Evolutionary conservation across 2,329 filamentous ascomycete species (phyloP).

Genomic region (Calonectria naviculata): DNA sequence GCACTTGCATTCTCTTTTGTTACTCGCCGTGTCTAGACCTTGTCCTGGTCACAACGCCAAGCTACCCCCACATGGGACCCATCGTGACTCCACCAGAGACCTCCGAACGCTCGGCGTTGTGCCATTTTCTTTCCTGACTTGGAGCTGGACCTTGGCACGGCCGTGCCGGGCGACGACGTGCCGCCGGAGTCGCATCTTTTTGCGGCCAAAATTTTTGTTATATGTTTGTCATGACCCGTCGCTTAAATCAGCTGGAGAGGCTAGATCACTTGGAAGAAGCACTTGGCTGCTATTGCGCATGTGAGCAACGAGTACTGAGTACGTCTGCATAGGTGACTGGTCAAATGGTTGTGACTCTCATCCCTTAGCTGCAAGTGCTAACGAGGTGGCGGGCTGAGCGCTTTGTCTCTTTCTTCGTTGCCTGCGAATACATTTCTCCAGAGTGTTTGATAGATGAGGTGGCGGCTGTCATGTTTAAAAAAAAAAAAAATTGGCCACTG

Average conservation of each 20-base stretch:
- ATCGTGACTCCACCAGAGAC: slow-evolving; percentile 39
- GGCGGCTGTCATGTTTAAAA: slow-evolving; percentile 3
- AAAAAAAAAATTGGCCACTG: not conserved
- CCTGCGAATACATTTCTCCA: slow-evolving; percentile 5
- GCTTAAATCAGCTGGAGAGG: slow-evolving; percentile 9
- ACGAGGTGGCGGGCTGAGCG: slow-evolving; percentile 27
- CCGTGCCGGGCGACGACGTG: slow-evolving; percentile 21
- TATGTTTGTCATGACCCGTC: not conserved
- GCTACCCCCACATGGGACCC: slow-evolving; percentile 35
- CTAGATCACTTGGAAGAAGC: not conserved
- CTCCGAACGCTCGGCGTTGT: slow-evolving; percentile 35
- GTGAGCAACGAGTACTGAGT: not conserved
- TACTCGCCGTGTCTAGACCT: slow-evolving; percentile 37
- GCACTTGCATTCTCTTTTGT: slow-evolving; percentile 36
- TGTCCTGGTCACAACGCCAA: slow-evolving; percentile 35
- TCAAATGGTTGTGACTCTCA: slow-evolving; percentile 14
- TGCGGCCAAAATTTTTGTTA: slow-evolving; percentile 4
- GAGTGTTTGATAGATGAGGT: not conserved
- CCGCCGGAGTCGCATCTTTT: slow-evolving; percentile 14
- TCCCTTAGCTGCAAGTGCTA: slow-evolving; percentile 21
- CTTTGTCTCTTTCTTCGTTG: slow-evolving; percentile 16
- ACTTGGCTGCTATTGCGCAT: not conserved
- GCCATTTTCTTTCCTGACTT: slow-evolving; percentile 29
- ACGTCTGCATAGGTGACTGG: not conserved
- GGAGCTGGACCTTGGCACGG: slow-evolving; percentile 15